These are phyloP conservation scores for Pythium periplocum DNA, from an alignment of 352 stramenopile species.

Conservation along the genomic window DNA sequence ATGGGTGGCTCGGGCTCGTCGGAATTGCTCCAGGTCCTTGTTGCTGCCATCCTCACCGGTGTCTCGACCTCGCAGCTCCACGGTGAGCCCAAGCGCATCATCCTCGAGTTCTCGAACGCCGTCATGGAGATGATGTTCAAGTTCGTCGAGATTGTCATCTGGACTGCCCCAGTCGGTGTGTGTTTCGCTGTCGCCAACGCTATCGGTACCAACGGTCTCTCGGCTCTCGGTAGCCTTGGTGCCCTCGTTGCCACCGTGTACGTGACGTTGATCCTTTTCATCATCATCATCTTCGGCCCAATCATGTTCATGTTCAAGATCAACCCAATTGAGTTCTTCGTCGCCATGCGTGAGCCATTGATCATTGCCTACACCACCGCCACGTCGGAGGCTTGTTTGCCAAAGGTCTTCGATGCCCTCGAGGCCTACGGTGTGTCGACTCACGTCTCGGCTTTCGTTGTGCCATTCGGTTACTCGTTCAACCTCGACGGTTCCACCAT, in stretches of 20 bases:
- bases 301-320: slow-evolving; percentile 46
- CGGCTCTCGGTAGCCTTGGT: slow-evolving; percentile 27
- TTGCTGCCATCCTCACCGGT: slow-evolving; percentile 40
- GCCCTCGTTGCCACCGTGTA: slow-evolving; percentile 42
- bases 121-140: slow-evolving; percentile 70
- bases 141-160: slow-evolving; percentile 64
- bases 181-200: slow-evolving; percentile 50
- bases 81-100: slow-evolving; percentile 31
- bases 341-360: slow-evolving; percentile 43
- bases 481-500: slow-evolving; percentile 53
- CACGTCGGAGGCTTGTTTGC: slow-evolving; percentile 46
- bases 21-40: slow-evolving; percentile 51
- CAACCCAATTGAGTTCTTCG: slow-evolving; percentile 35
- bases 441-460: slow-evolving; percentile 48
- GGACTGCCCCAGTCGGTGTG: slow-evolving; percentile 49
- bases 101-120: slow-evolving; percentile 33
- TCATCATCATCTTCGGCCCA: slow-evolving; percentile 36
- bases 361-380: slow-evolving; percentile 59
- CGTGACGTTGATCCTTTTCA: slow-evolving; percentile 40
- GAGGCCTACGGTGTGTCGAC: slow-evolving; percentile 43
- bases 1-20: slow-evolving; percentile 51
- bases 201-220: slow-evolving; percentile 44
- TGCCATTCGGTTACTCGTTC: slow-evolving; percentile 64
- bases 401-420: slow-evolving; percentile 54
- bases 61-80: slow-evolving; percentile 28